Evolutionary conservation across 371 early-diverging fungal species (phyloP).

Genomic region (Zopfochytrium polystomum): DNA sequence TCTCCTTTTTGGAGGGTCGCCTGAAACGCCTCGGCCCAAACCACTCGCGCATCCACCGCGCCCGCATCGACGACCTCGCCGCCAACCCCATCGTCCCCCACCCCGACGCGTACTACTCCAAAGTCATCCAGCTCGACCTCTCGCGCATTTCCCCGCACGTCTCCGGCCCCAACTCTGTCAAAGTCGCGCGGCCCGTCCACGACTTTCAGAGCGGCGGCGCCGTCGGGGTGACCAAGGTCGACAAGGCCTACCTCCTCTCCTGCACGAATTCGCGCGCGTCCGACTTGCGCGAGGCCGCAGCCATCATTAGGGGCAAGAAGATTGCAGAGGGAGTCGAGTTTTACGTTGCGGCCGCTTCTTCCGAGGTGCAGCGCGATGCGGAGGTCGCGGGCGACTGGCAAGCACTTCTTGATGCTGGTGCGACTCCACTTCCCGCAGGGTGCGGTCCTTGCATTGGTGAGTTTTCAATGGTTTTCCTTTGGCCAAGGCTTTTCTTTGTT

Average conservation of each 20-base stretch:
- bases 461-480: constrained; percentile 17
- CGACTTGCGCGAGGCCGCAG: constrained; percentile 87
- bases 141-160: constrained; percentile 81
- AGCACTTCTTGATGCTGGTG: constrained; percentile 81
- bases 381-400: constrained; percentile 86
- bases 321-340: constrained; percentile 86
- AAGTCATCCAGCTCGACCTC: constrained; percentile 83
- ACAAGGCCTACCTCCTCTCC: constrained; percentile 94
- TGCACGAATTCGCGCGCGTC: constrained; percentile 88
- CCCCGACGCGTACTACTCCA: constrained; percentile 72
- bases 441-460: constrained; percentile 92
- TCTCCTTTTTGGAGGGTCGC: constrained; percentile 68
- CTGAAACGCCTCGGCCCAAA: constrained; percentile 38
- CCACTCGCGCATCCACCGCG: constrained; percentile 70
- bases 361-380: constrained; percentile 83
- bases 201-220: constrained; percentile 62
- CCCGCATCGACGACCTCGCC: constrained; percentile 55
- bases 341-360: constrained; percentile 91
- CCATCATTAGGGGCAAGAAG: constrained; percentile 52
- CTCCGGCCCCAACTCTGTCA: constrained; percentile 93
- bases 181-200: constrained; percentile 74
- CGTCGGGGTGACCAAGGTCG: constrained; percentile 56
- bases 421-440: constrained; percentile 84
- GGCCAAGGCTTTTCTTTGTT: constrained; percentile 30
- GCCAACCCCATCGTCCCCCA: constrained; percentile 50